Conservation (phyloP, 2,329 filamentous ascomycete species). For the Sclerotiophoma versabilis region DNA sequence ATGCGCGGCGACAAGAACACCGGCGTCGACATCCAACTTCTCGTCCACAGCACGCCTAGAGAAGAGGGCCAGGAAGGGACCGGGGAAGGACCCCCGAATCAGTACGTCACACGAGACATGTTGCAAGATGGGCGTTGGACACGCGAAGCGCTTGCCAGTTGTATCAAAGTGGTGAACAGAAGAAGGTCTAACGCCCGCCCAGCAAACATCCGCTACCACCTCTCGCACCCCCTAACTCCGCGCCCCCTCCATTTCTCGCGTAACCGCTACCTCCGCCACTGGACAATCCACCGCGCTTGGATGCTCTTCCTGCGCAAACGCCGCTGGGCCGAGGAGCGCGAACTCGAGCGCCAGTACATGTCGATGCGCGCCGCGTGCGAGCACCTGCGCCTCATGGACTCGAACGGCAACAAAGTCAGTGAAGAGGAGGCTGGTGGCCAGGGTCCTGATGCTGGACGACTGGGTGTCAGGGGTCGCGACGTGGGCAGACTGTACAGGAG, state of each 20-base stretch:
- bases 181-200: constrained; percentile 7
- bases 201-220: constrained; percentile 74
- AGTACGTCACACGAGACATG: constrained; percentile 34
- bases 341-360: constrained; percentile 80
- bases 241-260: constrained; percentile 88
- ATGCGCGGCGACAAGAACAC: constrained; percentile 23
- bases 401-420: constrained; percentile 49
- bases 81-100: constrained; percentile 39
- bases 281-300: constrained; percentile 99
- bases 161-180: background rate
- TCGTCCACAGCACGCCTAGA: constrained; percentile 39
- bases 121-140: background rate
- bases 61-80: constrained; percentile 38
- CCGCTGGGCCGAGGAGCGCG: constrained; percentile 68
- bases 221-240: constrained; percentile 71
- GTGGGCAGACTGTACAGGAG: constrained; percentile 81
- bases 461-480: constrained; percentile 53
- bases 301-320: constrained; percentile 77
- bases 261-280: constrained; percentile 87
- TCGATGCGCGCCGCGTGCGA: constrained; percentile 87
- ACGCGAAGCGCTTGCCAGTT: background rate
- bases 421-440: constrained; percentile 63
- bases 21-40: constrained; percentile 32
- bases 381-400: constrained; percentile 68
- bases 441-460: constrained; percentile 48